Percentiles rank a stretch among this genome's conserved stretches.
Evolutionary conservation across 148 eudicot genomes (phyloP).

Genomic region (Drosera capensis): DNA sequence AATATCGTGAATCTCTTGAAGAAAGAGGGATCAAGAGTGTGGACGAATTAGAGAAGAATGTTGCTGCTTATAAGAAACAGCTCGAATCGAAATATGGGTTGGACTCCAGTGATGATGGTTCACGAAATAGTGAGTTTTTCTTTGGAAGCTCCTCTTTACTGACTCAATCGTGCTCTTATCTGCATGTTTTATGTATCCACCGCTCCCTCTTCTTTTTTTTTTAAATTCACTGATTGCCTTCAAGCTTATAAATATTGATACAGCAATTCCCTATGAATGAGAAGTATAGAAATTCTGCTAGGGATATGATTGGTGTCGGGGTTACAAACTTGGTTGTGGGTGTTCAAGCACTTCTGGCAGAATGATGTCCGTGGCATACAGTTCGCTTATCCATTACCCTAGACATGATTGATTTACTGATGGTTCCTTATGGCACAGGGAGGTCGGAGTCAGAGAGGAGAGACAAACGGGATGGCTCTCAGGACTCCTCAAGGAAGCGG

Average conservation of each 20-base stretch:
- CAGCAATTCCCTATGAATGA: too few relatives aligned
- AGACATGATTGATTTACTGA: not conserved
- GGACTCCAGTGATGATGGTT: conserved; percentile 30
- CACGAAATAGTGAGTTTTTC: conserved; percentile 49
- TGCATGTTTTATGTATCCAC: not conserved
- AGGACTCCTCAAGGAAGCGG: conserved; percentile 49
- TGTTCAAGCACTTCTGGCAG: too few relatives aligned
- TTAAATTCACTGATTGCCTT: not conserved
- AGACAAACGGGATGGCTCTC: conserved; percentile 40
- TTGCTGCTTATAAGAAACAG: conserved; percentile 39
- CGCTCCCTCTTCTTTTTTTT: too few relatives aligned
- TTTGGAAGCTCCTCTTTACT: too few relatives aligned
- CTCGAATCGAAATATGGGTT: conserved; percentile 69
- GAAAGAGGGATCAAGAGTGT: conserved; percentile 51
- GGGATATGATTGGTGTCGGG: too few relatives aligned
- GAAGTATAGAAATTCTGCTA: too few relatives aligned
- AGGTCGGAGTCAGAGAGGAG: conserved; percentile 32
- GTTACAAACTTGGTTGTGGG: too few relatives aligned
- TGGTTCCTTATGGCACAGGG: conserved; percentile 23
- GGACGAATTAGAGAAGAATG: conserved; percentile 77
- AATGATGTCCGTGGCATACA: too few relatives aligned
- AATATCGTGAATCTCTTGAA: conserved; percentile 87
- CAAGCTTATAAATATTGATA: not conserved
- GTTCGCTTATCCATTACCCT: not conserved
- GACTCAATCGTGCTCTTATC: not conserved